Percentiles rank a stretch among this genome's conserved stretches.
These are phyloP conservation scores for Carallia brachiata DNA, from an alignment of 345 rosid species.

Conservation along the genomic window DNA sequence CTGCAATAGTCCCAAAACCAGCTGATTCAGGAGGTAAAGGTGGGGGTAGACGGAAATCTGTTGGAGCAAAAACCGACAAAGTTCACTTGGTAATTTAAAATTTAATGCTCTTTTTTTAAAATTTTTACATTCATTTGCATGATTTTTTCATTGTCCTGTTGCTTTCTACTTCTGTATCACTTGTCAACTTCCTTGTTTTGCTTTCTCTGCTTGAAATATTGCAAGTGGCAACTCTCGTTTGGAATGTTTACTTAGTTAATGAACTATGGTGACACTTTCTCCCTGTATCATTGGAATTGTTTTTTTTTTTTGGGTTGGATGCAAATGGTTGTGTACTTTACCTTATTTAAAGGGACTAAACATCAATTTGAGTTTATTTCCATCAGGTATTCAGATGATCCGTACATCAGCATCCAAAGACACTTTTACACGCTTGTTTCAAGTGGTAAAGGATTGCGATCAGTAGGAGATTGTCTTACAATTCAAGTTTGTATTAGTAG, in stretches of 20 bases:
- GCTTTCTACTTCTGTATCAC: neutral
- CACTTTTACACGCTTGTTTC: neutral
- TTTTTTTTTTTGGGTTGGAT: too few relatives aligned
- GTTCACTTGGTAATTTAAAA: slow-evolving; percentile 63
- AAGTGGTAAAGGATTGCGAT: neutral
- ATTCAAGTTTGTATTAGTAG: too few relatives aligned
- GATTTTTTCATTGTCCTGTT: slow-evolving; percentile 3
- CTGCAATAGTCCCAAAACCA: slow-evolving; percentile 74
- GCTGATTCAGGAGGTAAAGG: slow-evolving; percentile 51
- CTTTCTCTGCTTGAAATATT: neutral
- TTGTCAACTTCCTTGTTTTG: neutral
- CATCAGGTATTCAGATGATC: neutral
- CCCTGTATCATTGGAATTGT: too few relatives aligned
- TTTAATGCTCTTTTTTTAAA: neutral
- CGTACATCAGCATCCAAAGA: neutral
- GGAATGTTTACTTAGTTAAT: too few relatives aligned
- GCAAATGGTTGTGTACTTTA: too few relatives aligned
- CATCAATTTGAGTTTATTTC: neutral
- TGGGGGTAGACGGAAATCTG: slow-evolving; percentile 65
- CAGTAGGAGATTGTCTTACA: too few relatives aligned
- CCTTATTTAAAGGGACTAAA: too few relatives aligned
- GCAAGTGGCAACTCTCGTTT: neutral
- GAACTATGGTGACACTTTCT: too few relatives aligned
- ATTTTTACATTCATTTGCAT: neutral
- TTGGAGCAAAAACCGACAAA: slow-evolving; percentile 83